Evolutionary conservation across 192 early-diverging fungal genomes (phyloP), one percentile per base, ranked within the genome.

Genomic region (Backusella psychrophila): DNA sequence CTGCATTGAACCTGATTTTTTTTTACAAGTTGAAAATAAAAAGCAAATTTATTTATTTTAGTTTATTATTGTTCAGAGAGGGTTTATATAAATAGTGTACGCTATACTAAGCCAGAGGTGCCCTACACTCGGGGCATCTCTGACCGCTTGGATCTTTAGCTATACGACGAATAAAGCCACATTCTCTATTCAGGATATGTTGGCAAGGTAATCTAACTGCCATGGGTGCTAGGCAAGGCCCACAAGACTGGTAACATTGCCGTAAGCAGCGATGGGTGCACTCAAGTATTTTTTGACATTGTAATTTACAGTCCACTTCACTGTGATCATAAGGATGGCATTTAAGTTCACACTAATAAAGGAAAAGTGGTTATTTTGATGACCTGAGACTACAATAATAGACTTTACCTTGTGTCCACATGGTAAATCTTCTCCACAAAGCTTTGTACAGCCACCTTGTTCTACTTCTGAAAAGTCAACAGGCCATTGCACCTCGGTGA

Each of bases 391-490:
- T 38, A 35, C 15, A 73, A 38, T 49, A 41, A 35, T 78, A 44
- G 36, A 29, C 19, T 19, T 75, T 78, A 78, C 82, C 77, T 78
- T 34, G 19, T 76, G 80, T 6, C 85, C 85, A 39, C 78, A 81
- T 11, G 76, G 75, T 19, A 88, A 65, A 1, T 53, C 34, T 11
- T 68, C 77, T 19, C 70, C 75, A 52, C 87, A 88, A 26, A 80
- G 81, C 21, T 66, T 77, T 6, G 74, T 73, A 53, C 87, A 88
- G 0, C 87, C 87, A 65, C 87, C 87, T 15, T 84, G 73, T 52
- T 87, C 71, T 0, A 87, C 86, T 12, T 75, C 66, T 19, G 80
- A 74, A 68, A 87, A 87, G 34, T 87, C 86, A 6, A 85, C 73
- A 52, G 84, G 84, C 35, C 83, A 83, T 19, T 74, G 82, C 3